Evolutionary conservation across 106 monocot species (phyloP).

Genomic region (Gastrodia elata): DNA sequence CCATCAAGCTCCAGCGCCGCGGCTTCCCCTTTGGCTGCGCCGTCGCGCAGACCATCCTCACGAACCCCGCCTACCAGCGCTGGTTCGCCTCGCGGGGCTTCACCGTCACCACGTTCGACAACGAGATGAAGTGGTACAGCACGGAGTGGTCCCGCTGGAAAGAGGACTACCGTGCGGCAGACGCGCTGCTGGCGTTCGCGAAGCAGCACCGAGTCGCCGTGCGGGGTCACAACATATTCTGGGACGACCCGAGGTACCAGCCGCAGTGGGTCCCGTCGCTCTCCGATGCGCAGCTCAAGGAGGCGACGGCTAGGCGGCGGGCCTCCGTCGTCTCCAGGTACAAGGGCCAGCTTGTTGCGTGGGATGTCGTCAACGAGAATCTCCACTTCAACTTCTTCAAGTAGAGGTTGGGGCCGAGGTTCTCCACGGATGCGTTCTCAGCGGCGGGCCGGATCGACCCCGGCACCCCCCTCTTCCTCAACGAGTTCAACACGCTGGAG

Average conservation of each 20-base stretch:
- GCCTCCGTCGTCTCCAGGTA: conserved; percentile 50
- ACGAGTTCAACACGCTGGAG: conserved; percentile 77
- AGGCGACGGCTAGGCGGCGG: conserved; percentile 25
- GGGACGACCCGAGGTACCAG: conserved; percentile 52
- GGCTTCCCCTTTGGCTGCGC: conserved; percentile 61
- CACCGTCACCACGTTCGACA: conserved; percentile 60
- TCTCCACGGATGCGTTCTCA: conserved; percentile 31
- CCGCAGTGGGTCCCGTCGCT: conserved; percentile 39
- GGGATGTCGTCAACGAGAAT: conserved; percentile 91
- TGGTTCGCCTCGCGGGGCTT: conserved; percentile 80
- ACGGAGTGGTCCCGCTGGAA: conserved; percentile 30
- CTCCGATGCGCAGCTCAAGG: conserved; percentile 16
- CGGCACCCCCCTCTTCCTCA: conserved; percentile 47
- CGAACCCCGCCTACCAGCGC: conserved; percentile 41
- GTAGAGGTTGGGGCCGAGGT: conserved; percentile 21
- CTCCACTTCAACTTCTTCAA: conserved; percentile 58
- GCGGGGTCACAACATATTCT: conserved; percentile 70
- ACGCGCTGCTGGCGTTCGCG: conserved; percentile 63
- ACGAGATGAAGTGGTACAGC: conserved; percentile 97
- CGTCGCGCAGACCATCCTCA: conserved; percentile 31
- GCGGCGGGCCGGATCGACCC: conserved; percentile 35
- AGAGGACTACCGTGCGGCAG: conserved; percentile 47
- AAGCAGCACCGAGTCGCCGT: conserved; percentile 34
- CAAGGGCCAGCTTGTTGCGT: conserved; percentile 44
- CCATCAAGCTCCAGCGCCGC: conserved; percentile 20